A percentile compares a stretch with the other conserved stretches of the same genome.
Conservation (phyloP, 257 asterid species). For the Craterostigma plantagineum region DNA sequence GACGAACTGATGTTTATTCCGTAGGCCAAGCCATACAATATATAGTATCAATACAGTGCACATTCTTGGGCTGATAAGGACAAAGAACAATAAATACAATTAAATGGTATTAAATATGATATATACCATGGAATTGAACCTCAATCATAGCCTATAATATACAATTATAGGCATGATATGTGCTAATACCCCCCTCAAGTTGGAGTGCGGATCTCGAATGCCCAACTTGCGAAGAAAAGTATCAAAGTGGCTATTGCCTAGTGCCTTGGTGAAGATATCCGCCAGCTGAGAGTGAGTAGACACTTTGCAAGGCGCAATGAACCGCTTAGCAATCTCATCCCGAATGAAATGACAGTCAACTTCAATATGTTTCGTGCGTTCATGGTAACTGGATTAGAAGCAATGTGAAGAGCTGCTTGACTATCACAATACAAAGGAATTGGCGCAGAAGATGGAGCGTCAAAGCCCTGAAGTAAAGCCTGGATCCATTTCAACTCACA, state of each 20-base stretch:
- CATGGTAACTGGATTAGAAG: not conserved
- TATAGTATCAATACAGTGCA: no score
- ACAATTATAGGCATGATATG: no score
- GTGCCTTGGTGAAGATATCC: constrained; percentile 1
- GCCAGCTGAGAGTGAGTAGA: constrained; percentile 1
- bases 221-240: constrained; percentile 1
- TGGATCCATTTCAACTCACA: not conserved
- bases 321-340: not conserved
- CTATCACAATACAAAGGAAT: no score
- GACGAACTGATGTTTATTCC: no score
- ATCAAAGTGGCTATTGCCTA: not conserved
- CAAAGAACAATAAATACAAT: no score
- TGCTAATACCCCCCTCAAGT: constrained; percentile 4
- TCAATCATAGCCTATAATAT: no score
- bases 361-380: not conserved
- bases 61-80: no score
- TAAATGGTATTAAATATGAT: no score
- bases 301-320: not conserved
- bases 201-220: constrained; percentile 2
- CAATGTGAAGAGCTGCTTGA: not conserved
- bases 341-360: constrained; percentile 1
- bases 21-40: no score
- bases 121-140: no score
- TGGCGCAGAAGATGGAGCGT: not conserved
- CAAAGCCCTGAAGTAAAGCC: not conserved